phyloP scores from a whole-genome alignment of 352 stramenopile species.

The Saprolegnia diclina region DNA sequence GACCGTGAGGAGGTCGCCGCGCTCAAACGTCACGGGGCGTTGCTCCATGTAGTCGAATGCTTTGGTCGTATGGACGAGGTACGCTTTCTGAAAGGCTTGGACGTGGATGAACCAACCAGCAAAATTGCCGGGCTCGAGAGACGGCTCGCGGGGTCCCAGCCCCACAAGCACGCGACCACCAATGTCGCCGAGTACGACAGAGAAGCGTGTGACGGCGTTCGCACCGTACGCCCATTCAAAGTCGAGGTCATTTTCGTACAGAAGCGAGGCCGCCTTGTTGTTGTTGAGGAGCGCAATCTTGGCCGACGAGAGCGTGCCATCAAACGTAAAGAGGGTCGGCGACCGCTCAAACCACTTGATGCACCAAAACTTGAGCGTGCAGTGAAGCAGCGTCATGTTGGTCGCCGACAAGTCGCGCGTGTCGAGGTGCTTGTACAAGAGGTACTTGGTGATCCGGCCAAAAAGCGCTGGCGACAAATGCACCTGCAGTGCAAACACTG shows the following conservation, averaged over 20 bases:
- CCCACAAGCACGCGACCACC: neutral
- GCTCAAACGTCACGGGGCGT: neutral
- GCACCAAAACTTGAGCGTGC: neutral
- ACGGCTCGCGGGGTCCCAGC: neutral
- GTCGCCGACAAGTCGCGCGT: neutral
- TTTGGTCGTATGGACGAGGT: neutral
- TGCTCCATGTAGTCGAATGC: neutral
- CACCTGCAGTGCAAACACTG: neutral
- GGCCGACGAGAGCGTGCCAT: neutral
- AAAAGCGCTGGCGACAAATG: neutral
- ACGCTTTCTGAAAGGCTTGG: neutral
- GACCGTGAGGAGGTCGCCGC: neutral
- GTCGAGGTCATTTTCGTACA: too few species aligned
- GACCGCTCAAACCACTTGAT: neutral
- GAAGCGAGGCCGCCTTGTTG: neutral
- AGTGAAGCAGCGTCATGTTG: neutral
- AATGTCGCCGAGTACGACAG: neutral
- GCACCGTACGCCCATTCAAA: neutral
- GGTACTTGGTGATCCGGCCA: neutral
- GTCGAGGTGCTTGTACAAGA: neutral
- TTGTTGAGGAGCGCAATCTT: neutral
- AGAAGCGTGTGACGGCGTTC: neutral
- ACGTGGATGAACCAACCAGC: neutral
- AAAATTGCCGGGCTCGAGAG: neutral
- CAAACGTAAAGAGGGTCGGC: neutral